A percentile compares a stretch with the other conserved stretches of the same genome.
These are phyloP conservation scores for Conringia planisiliqua DNA, from an alignment of 345 rosid genomes.

Conservation along the genomic window DNA sequence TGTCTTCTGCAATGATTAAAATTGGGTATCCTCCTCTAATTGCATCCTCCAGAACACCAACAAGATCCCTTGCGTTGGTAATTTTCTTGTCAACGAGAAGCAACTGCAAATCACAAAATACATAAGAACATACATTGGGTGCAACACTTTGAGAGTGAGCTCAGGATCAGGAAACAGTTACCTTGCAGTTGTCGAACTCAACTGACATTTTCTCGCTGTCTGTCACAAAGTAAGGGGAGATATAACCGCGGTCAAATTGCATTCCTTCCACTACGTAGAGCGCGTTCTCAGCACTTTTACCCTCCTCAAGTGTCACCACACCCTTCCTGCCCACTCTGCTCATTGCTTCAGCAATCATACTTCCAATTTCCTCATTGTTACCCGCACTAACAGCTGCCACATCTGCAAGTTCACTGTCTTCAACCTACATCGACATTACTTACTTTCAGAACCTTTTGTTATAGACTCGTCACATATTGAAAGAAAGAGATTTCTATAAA, in stretches of 20 bases:
- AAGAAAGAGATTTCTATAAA: background rate
- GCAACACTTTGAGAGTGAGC: background rate
- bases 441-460: background rate
- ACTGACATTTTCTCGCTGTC: constrained; percentile 98
- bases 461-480: background rate
- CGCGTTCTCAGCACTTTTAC: constrained; percentile 91
- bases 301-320: constrained; percentile 98
- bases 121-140: background rate
- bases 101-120: constrained; percentile 48
- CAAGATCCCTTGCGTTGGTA: constrained; percentile 93
- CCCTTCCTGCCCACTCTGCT: constrained; percentile 97
- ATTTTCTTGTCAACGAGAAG: constrained; percentile 97
- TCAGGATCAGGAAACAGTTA: constrained; percentile 22
- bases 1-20: constrained; percentile 84
- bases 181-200: constrained; percentile 98
- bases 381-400: constrained; percentile 99
- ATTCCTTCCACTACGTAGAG: constrained; percentile 99
- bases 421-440: constrained; percentile 56
- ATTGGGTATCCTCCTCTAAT: constrained; percentile 77
- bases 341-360: constrained; percentile 98
- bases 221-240: constrained; percentile 96
- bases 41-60: constrained; percentile 82
- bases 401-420: constrained; percentile 98
- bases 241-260: constrained; percentile 99
- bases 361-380: constrained; percentile 86